Evolutionary conservation across 1,284 basidiomycete genomes (phyloP).

Genomic region (Vanrija sp.): DNA sequence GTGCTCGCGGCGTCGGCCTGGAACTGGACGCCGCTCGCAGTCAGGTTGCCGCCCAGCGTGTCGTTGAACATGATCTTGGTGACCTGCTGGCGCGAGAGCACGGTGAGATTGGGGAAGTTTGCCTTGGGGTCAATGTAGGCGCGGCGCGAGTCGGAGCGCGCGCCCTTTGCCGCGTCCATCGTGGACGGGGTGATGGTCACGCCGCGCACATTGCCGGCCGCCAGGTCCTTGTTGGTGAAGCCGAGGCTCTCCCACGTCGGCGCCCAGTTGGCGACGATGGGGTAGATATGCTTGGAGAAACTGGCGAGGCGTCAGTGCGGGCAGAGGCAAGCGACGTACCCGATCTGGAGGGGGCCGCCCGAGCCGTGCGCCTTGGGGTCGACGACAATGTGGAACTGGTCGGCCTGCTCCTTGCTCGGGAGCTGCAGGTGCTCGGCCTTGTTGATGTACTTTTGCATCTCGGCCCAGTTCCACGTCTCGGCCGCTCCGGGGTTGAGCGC

Average conservation of each 20-base stretch:
- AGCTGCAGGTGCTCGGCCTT: constrained; percentile 51
- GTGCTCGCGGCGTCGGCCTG: constrained; percentile 43
- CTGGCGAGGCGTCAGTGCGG: no score
- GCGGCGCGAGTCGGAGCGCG: constrained; percentile 63
- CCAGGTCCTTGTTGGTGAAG: constrained; percentile 51
- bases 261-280: constrained; percentile 57
- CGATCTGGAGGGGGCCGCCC: constrained; percentile 52
- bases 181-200: constrained; percentile 57
- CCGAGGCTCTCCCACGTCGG: constrained; percentile 51
- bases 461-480: constrained; percentile 43
- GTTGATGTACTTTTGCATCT: constrained; percentile 46
- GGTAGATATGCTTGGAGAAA: constrained; percentile 49
- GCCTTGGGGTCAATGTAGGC: constrained; percentile 65
- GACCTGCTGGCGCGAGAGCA: constrained; percentile 57
- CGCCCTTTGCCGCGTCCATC: constrained; percentile 62
- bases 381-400: constrained; percentile 45
- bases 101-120: constrained; percentile 60
- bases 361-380: constrained; percentile 51
- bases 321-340: constrained; percentile 13
- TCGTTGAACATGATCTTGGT: constrained; percentile 62
- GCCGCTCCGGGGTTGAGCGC: constrained; percentile 42
- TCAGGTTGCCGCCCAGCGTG: constrained; percentile 51
- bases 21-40: constrained; percentile 60
- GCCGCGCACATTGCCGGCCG: constrained; percentile 34
- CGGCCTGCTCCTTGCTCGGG: constrained; percentile 38